A percentile compares a stretch with the other conserved stretches of the same genome.
Conservation (phyloP, 371 early-diverging fungal genomes). For the Haplosporangium sp. region DNA sequence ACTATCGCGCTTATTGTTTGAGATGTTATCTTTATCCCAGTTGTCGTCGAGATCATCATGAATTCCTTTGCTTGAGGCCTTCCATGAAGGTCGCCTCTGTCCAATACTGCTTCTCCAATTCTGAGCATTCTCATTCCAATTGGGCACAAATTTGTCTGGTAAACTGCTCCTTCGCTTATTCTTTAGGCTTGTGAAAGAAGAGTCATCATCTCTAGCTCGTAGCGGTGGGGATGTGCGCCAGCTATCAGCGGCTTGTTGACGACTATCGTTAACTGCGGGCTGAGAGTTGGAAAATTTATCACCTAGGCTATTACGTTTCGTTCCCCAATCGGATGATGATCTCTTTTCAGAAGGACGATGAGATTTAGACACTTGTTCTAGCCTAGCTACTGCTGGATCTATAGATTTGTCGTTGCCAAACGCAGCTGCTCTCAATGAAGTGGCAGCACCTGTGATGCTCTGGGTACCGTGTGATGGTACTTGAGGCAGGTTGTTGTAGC, state of each 20-base stretch:
- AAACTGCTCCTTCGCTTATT: slow-evolving; percentile 53
- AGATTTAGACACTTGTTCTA: neutral
- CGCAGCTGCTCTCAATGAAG: slow-evolving; percentile 33
- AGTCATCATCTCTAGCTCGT: slow-evolving; percentile 7
- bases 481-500: slow-evolving; percentile 7
- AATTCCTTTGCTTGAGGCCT: slow-evolving; percentile 19
- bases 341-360: slow-evolving; percentile 4
- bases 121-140: slow-evolving; percentile 47
- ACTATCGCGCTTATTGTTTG: slow-evolving; percentile 10
- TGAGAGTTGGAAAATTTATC: slow-evolving; percentile 34
- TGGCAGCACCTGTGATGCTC: slow-evolving; percentile 34
- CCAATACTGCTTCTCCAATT: slow-evolving; percentile 49
- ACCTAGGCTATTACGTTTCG: slow-evolving; percentile 42
- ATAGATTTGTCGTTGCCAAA: slow-evolving; percentile 12
- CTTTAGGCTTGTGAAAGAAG: slow-evolving; percentile 34
- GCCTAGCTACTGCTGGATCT: neutral
- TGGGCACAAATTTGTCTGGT: slow-evolving; percentile 51
- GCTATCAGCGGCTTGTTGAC: slow-evolving; percentile 48
- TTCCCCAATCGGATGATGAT: slow-evolving; percentile 29
- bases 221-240: slow-evolving; percentile 48
- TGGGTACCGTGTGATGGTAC: slow-evolving; percentile 7
- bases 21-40: slow-evolving; percentile 17
- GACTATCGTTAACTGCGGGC: slow-evolving; percentile 8
- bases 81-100: slow-evolving; percentile 48
- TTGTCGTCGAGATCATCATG: slow-evolving; percentile 9